Evolutionary conservation across 306 rosid genomes (phyloP), one percentile per base, ranked within the genome.

Genomic region (Cotoneaster glaucophyllus): DNA sequence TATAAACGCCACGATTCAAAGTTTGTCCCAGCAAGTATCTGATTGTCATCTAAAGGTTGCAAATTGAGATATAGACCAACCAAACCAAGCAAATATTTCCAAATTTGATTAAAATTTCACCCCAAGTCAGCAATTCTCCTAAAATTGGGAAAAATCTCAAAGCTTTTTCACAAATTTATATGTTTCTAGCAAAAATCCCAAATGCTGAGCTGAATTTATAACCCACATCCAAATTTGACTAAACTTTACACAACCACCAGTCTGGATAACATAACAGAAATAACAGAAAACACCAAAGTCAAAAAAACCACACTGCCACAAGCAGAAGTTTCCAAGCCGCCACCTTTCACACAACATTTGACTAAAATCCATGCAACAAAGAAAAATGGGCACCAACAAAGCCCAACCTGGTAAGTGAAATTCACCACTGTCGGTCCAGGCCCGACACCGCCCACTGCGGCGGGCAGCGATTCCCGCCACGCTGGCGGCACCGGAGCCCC

Each of bases 371-470:
- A 18, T 24, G 28, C 79, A 79, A 44, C 12, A 7, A 11, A 14
- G 34, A 22, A 31, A 62, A 56, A 53, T 19, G 18, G 12, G 54
- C 54, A 48, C 54, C 54, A 2, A 15, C 54, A 48, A 15, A 50
- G 24, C 74, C 90, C 80, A 66, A 95, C 98, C 98, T 84, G 85
- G 87, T 90, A 95, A 75, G 87, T 88, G 70, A 95, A 90, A 84
- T 92, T 91, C 86, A 92, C 80, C 73, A 81, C 6, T 5, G 93
- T 88, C 58, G 97, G 97, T 7, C 97, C 97, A 8, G 97, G 96
- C 41, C 97, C 98, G 68, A 90, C 92, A 53, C 81, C 52, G 64
- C 69, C 44, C 22, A 84, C 80, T 79, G 68, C 70, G 2, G 80
- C 53, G 32, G 63, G 29, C 1, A 84, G 81, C 44, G 82, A 58